Evolutionary conservation across 352 stramenopile genomes (phyloP).

Genomic region (Plasmopara muralis): DNA sequence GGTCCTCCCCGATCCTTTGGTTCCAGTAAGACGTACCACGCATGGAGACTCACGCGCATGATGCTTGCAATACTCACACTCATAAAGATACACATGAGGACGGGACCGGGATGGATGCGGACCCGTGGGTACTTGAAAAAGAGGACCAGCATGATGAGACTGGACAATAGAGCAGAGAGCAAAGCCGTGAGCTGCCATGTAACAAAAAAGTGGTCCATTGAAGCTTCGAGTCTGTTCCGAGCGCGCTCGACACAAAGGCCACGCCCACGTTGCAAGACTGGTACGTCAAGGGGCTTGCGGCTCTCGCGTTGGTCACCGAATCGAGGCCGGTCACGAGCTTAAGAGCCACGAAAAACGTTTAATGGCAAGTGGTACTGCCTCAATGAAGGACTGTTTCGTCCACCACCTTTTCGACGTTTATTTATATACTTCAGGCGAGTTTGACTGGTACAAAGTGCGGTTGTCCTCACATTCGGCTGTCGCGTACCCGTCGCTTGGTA

Average conservation of each 20-base stretch:
- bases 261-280: constrained; percentile 8
- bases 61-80: constrained; percentile 61
- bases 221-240: neutral
- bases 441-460: neutral
- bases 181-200: constrained; percentile 73
- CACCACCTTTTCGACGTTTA: constrained; percentile 23
- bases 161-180: constrained; percentile 40
- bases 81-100: constrained; percentile 77
- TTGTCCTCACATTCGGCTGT: neutral
- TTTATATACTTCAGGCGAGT: neutral
- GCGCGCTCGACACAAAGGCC: constrained; percentile 13
- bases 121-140: constrained; percentile 60
- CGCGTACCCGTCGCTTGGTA: neutral
- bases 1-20: constrained; percentile 12
- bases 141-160: constrained; percentile 58
- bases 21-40: constrained; percentile 30
- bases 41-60: constrained; percentile 52
- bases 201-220: constrained; percentile 58
- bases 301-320: neutral
- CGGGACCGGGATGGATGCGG: constrained; percentile 55
- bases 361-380: constrained; percentile 23
- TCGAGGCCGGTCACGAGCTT: constrained; percentile 7
- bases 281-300: constrained; percentile 1
- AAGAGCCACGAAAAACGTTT: constrained; percentile 20
- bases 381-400: constrained; percentile 30